Evolutionary conservation across 2,329 filamentous ascomycete genomes (phyloP).

Genomic region (Lachnellula occidentalis): DNA sequence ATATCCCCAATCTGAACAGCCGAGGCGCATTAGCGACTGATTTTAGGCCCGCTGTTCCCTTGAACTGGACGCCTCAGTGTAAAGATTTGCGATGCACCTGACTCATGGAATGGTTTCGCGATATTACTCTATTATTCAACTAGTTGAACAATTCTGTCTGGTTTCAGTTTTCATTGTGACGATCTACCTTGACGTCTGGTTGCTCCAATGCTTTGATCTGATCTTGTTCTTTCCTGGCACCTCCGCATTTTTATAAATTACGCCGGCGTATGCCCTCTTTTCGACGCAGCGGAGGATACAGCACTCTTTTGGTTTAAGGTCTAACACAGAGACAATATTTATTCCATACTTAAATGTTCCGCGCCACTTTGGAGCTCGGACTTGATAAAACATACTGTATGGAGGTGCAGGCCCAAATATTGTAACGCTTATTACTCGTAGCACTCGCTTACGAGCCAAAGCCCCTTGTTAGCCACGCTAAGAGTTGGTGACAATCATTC

Average conservation of each 20-base stretch:
- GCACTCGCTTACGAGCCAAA: no score
- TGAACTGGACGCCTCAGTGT: background rate
- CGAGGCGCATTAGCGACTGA: constrained; percentile 16
- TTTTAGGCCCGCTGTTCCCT: constrained; percentile 24
- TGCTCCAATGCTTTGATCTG: constrained; percentile 23
- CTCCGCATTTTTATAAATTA: constrained; percentile 17
- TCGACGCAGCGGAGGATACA: constrained; percentile 1
- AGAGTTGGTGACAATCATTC: no score
- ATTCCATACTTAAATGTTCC: no score
- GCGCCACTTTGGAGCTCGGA: no score
- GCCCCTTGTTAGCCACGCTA: no score
- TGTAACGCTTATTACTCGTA: no score
- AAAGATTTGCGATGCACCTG: constrained; percentile 14
- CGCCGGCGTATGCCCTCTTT: constrained; percentile 18
- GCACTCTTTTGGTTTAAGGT: no score
- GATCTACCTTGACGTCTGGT: constrained; percentile 8
- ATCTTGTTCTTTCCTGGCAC: constrained; percentile 19
- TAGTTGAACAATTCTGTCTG: constrained; percentile 10
- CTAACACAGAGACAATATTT: no score
- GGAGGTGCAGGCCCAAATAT: no score
- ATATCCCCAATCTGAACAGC: constrained; percentile 10
- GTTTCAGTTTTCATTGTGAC: constrained; percentile 15
- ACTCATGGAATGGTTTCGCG: constrained; percentile 1
- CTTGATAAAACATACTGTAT: no score
- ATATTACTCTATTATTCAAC: constrained; percentile 5